Conservation (phyloP, 2,329 filamentous ascomycete genomes). For the Pseudopyrenochaeta lycopersici region DNA sequence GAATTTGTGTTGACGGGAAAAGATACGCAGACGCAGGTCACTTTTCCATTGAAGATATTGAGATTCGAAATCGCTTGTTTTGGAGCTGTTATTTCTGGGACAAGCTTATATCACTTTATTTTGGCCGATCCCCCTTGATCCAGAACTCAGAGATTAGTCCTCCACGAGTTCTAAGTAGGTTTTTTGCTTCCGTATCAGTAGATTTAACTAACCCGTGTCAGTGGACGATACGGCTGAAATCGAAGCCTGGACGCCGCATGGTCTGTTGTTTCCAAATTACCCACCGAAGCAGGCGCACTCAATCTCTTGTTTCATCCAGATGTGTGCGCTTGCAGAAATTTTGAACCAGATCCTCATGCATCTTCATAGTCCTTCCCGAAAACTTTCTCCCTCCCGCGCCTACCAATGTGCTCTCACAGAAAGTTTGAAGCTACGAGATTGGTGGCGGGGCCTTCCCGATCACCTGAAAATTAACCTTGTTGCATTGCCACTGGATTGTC, state of each 20-base stretch:
- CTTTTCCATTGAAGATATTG: conserved; percentile 18
- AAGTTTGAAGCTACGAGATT: conserved; percentile 10
- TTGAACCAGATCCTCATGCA: conserved; percentile 16
- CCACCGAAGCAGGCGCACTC: conserved; percentile 16
- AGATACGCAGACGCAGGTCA: conserved; percentile 11
- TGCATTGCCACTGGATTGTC: conserved; percentile 4
- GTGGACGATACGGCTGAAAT: conserved; percentile 21
- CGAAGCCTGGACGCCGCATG: conserved; percentile 15
- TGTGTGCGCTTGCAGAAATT: conserved; percentile 18
- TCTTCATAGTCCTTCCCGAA: conserved; percentile 9
- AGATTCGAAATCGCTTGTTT: conserved; percentile 17
- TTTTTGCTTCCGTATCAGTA: background rate
- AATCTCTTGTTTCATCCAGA: conserved; percentile 18
- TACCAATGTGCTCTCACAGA: conserved; percentile 10
- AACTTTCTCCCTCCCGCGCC: conserved; percentile 1
- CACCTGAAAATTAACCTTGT: conserved; percentile 17
- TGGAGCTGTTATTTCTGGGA: conserved; percentile 26
- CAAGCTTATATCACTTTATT: conserved; percentile 18
- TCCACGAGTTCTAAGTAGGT: conserved; percentile 10
- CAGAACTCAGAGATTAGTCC: conserved; percentile 17
- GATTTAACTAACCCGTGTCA: background rate
- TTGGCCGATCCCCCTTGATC: conserved; percentile 15
- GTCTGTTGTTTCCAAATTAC: conserved; percentile 4
- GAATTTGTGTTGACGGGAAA: conserved; percentile 18
- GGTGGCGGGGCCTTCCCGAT: conserved; percentile 16